These are phyloP conservation scores for Gaeumannomyces sp. DNA, from an alignment of 2,329 filamentous ascomycete genomes.

Conservation along the genomic window DNA sequence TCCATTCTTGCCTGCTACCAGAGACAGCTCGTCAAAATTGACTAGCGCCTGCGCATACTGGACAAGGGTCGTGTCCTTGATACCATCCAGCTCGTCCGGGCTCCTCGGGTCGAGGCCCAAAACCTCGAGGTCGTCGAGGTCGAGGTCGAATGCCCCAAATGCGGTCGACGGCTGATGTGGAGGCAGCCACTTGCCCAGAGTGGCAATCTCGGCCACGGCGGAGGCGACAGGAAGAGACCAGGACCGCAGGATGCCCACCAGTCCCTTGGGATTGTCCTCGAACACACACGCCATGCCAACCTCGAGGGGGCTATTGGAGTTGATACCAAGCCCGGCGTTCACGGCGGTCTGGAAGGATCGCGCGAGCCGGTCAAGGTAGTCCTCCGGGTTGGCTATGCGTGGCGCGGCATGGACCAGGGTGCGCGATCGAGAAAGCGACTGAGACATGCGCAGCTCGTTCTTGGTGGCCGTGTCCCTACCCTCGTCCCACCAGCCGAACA, in stretches of 20 bases:
- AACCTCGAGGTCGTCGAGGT: constrained; percentile 79
- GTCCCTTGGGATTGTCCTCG: constrained; percentile 73
- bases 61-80: constrained; percentile 73
- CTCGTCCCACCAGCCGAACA: constrained; percentile 92
- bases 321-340: constrained; percentile 67
- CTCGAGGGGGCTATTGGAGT: constrained; percentile 69
- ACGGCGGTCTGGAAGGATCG: constrained; percentile 64
- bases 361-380: constrained; percentile 69
- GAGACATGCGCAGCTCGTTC: constrained; percentile 9
- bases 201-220: constrained; percentile 76
- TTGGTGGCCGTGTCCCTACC: constrained; percentile 42
- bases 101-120: constrained; percentile 59
- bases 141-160: constrained; percentile 55
- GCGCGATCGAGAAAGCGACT: constrained; percentile 32
- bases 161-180: constrained; percentile 46
- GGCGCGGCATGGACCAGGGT: constrained; percentile 30
- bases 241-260: constrained; percentile 64
- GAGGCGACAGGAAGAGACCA: constrained; percentile 79
- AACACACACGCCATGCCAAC: constrained; percentile 76
- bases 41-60: constrained; percentile 67
- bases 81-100: constrained; percentile 54
- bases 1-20: constrained; percentile 23
- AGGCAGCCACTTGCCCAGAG: constrained; percentile 77
- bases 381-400: constrained; percentile 44
- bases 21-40: constrained; percentile 43